Percentiles rank a stretch among this genome's conserved stretches.
Evolutionary conservation across 768 basidiomycete genomes (phyloP).

Genomic region (Auriscalpium microsporum): DNA sequence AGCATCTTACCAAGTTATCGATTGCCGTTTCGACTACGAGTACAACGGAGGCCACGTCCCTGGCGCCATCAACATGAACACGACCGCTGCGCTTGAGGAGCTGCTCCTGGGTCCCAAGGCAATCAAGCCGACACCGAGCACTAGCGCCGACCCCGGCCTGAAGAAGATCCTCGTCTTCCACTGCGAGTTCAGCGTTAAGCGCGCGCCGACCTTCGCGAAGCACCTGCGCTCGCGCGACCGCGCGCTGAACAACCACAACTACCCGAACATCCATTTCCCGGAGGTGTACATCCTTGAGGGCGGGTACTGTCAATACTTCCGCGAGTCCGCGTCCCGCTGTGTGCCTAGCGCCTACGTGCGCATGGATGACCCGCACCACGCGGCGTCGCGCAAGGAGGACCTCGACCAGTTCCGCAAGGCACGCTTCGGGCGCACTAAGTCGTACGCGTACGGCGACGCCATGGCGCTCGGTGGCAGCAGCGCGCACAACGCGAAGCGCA

Average conservation of each 20-base stretch:
- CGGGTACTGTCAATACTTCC: constrained; percentile 87
- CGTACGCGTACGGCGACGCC: constrained; percentile 86
- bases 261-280: constrained; percentile 91
- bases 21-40: constrained; percentile 98
- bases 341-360: constrained; percentile 75
- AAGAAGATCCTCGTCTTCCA: constrained; percentile 93
- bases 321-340: constrained; percentile 59
- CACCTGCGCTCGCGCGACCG: constrained; percentile 88
- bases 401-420: constrained; percentile 86
- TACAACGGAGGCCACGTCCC: constrained; percentile 88
- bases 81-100: constrained; percentile 69
- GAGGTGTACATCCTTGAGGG: constrained; percentile 97
- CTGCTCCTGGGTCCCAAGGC: constrained; percentile 55
- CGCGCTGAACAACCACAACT: constrained; percentile 76
- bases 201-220: constrained; percentile 95
- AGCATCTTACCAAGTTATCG: constrained; percentile 70
- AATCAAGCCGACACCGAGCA: constrained; percentile 53
- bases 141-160: constrained; percentile 62
- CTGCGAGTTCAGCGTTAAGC: constrained; percentile 93
- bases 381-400: constrained; percentile 73
- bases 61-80: constrained; percentile 89
- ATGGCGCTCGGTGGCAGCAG: constrained; percentile 26
- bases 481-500: constrained; percentile 47
- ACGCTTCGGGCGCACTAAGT: constrained; percentile 84
- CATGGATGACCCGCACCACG: constrained; percentile 91